Base-by-base conservation (phyloP, 129 eudicot species). In the Deinandra increscens region DNA sequence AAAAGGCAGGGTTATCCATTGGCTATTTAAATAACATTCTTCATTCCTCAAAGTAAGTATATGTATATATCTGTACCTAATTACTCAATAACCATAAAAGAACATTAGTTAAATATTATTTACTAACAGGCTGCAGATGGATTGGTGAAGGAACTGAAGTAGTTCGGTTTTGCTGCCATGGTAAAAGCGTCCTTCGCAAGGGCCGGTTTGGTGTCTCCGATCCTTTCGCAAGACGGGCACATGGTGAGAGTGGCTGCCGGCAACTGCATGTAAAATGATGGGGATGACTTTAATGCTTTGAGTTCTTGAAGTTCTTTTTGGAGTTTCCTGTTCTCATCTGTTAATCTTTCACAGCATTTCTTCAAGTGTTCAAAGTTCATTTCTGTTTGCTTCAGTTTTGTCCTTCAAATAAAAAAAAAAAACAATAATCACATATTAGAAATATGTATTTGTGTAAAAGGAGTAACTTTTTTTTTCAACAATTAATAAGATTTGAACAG, bases 331-430 rank as follows among this genome's bases (percentile, higher is more conserved):
- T 92, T 92, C 54, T 92, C 98, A 23, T 88, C 90, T 0, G 89
- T 84, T 43, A 92, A 66, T 9, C 88, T 82, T 46, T 88, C 96
- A 4, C 95, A 92, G 26, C 86, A 92, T 76, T 83, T 92, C 84
- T 92, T 92, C 81, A 86, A 69, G 67, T 80, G 83, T 78, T 92
- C 96, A 12, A 87, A 92, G 82, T 92, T 96, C 71, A 92, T 84
- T 73, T 92, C 98, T 5, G 96, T 92, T 78, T 92, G 98, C 87
- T 91, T 91, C 77, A 88, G 78, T 82, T 91, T 91, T n/a, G 96
- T 91, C 89, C 97, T 91, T 51, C 38, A 34, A 60, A 14, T 76
- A 3, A 3, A 56, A 49, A 75, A 69, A 6, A 37, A 33, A 36
- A 4, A 36, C 39, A 36, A 26, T 26, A 5, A 58, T 23, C 14